Conservation (phyloP, 2,329 filamentous ascomycete species). For the Monosporascus sp. region DNA sequence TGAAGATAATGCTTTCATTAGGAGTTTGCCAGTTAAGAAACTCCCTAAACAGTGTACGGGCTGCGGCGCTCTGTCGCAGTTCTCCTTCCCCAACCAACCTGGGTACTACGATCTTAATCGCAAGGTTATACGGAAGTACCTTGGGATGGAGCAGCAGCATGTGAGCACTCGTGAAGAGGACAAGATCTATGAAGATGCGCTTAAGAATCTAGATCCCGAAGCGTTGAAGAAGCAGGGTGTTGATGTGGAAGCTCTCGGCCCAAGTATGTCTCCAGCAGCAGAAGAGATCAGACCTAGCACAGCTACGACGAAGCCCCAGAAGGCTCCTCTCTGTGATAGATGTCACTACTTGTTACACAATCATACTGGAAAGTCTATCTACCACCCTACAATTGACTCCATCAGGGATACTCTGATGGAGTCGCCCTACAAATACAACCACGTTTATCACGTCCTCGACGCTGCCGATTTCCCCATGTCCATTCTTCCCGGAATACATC, state of each 20-base stretch:
- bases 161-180: slow-evolving; percentile 34
- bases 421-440: slow-evolving; percentile 85
- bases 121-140: slow-evolving; percentile 46
- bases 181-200: slow-evolving; percentile 40
- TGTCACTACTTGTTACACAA: slow-evolving; percentile 82
- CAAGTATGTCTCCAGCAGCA: slow-evolving; percentile 19
- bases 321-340: slow-evolving; percentile 71
- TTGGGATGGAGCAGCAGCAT: slow-evolving; percentile 29
- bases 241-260: slow-evolving; percentile 33
- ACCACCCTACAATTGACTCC: slow-evolving; percentile 75
- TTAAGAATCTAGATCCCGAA: slow-evolving; percentile 37
- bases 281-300: slow-evolving; percentile 8
- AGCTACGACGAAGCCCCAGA: slow-evolving; percentile 16
- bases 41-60: slow-evolving; percentile 58
- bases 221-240: slow-evolving; percentile 43
- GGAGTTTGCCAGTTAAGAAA: slow-evolving; percentile 8
- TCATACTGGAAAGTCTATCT: slow-evolving; percentile 63
- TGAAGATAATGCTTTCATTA: not conserved
- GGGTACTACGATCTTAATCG: slow-evolving; percentile 53
- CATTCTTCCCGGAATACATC: slow-evolving; percentile 70
- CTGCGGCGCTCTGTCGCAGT: slow-evolving; percentile 62
- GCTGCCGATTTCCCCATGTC: slow-evolving; percentile 97
- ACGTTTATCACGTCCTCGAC: slow-evolving; percentile 92
- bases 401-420: slow-evolving; percentile 81
- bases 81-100: slow-evolving; percentile 41